Evolutionary conservation across 2,329 filamentous ascomycete genomes (phyloP).

Genomic region (Polychaeton citri): DNA sequence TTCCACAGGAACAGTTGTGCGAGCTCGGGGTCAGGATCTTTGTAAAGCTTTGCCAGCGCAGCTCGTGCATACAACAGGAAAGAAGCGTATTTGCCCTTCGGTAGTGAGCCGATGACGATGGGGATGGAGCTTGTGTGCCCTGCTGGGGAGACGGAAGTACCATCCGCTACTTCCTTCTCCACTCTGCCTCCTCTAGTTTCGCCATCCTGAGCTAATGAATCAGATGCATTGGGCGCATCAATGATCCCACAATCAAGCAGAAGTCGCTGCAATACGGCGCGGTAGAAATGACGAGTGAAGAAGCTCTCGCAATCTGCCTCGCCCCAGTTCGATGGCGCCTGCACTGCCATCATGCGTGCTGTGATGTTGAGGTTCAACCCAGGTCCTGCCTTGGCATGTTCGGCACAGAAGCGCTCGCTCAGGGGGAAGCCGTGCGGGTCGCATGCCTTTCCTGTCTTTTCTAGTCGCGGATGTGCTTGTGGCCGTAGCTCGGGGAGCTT

Average conservation of each 20-base stretch:
- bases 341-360: slow-evolving; percentile 93
- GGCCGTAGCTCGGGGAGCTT: slow-evolving; percentile 69
- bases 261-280: slow-evolving; percentile 80
- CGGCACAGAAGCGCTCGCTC: slow-evolving; percentile 54
- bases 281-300: slow-evolving; percentile 87
- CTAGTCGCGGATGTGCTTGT: slow-evolving; percentile 51
- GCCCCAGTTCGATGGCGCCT: slow-evolving; percentile 90
- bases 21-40: slow-evolving; percentile 42
- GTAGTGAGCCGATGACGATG: slow-evolving; percentile 73
- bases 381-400: slow-evolving; percentile 4
- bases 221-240: slow-evolving; percentile 33
- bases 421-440: slow-evolving; percentile 93
- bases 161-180: slow-evolving; percentile 25
- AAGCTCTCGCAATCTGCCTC: slow-evolving; percentile 67
- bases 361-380: slow-evolving; percentile 88
- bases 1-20: slow-evolving; percentile 48
- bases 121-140: slow-evolving; percentile 42
- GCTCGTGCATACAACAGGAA: slow-evolving; percentile 69
- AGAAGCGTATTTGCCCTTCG: slow-evolving; percentile 64
- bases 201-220: slow-evolving; percentile 12
- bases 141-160: slow-evolving; percentile 14
- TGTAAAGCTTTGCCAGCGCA: slow-evolving; percentile 58
- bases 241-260: slow-evolving; percentile 77
- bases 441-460: slow-evolving; percentile 53
- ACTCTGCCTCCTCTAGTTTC: too few species aligned